phyloP scores from a whole-genome alignment of 2,329 filamentous ascomycete species.

The Aspergillus sp. region DNA sequence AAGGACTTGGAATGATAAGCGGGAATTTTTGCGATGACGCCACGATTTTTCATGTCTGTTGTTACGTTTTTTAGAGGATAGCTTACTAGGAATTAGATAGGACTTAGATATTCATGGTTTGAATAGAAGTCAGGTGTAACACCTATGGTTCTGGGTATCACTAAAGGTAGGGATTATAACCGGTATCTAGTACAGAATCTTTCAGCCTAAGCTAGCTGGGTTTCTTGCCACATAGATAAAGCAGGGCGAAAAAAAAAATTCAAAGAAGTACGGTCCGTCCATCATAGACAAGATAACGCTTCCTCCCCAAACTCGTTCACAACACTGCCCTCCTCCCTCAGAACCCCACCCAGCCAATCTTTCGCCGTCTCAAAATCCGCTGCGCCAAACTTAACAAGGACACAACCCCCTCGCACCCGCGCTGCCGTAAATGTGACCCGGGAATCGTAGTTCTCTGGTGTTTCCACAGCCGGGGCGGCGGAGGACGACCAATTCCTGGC shows the following conservation, averaged over 20 bases:
- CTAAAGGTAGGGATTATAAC: not conserved
- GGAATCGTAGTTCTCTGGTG: slow-evolving; percentile 39
- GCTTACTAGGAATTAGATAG: not conserved
- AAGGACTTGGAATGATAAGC: not conserved
- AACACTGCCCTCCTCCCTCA: slow-evolving; percentile 72
- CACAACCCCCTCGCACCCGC: slow-evolving; percentile 70
- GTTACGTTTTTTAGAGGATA: not conserved
- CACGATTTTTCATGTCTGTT: not conserved
- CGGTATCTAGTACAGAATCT: not conserved
- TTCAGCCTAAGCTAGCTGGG: not conserved
- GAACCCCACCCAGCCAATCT: slow-evolving; percentile 74
- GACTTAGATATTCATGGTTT: not conserved
- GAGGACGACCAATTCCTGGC: slow-evolving; percentile 66
- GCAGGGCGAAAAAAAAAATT: not conserved
- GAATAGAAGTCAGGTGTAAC: not conserved
- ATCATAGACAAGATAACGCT: slow-evolving; percentile 69
- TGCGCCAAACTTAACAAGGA: slow-evolving; percentile 89
- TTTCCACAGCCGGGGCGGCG: slow-evolving; percentile 25
- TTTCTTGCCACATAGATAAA: not conserved
- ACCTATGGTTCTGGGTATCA: slow-evolving; percentile 7
- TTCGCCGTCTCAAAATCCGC: slow-evolving; percentile 76
- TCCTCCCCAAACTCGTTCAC: slow-evolving; percentile 73
- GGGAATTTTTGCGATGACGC: not conserved
- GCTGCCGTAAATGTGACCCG: slow-evolving; percentile 81
- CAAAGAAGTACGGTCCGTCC: not conserved